phyloP scores from a whole-genome alignment of 768 basidiomycete genomes.

The Crepidotus variabilis region DNA sequence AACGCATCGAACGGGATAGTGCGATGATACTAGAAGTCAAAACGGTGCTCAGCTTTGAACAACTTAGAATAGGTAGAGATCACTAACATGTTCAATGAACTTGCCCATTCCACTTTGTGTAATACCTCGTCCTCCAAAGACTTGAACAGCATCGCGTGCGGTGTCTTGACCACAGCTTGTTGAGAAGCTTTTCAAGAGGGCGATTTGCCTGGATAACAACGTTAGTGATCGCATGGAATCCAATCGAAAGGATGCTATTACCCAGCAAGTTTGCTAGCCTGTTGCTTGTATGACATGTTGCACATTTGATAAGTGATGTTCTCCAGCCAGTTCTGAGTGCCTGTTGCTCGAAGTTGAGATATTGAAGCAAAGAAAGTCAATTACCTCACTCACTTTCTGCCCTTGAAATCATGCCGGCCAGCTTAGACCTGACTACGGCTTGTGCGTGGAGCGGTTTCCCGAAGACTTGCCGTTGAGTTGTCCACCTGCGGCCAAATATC shows the following conservation, averaged over 20 bases:
- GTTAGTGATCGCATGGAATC: background rate
- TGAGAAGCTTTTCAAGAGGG: constrained; percentile 66
- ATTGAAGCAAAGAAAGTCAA: background rate
- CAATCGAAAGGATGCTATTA: constrained; percentile 18
- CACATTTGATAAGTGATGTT: constrained; percentile 86
- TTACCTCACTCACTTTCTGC: constrained; percentile 36
- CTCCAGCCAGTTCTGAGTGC: constrained; percentile 78
- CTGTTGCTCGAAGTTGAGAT: constrained; percentile 30
- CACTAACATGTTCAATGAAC: constrained; percentile 66
- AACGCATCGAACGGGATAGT: constrained; percentile 66
- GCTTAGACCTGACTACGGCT: constrained; percentile 83
- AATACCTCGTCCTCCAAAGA: constrained; percentile 86
- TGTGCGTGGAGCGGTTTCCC: constrained; percentile 83
- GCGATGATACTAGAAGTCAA: constrained; percentile 55
- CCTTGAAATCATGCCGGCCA: constrained; percentile 86
- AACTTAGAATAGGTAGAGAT: background rate
- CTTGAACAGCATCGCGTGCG: constrained; percentile 51
- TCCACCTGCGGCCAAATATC: constrained; percentile 52
- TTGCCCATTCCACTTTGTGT: constrained; percentile 81
- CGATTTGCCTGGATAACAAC: constrained; percentile 49
- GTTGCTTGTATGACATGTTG: constrained; percentile 79
- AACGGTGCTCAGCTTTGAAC: background rate
- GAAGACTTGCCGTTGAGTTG: constrained; percentile 85
- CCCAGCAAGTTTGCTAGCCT: constrained; percentile 73
- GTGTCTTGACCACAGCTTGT: constrained; percentile 64